Conservation (phyloP, 2,329 filamentous ascomycete species). For the Botryotinia calthae region DNA sequence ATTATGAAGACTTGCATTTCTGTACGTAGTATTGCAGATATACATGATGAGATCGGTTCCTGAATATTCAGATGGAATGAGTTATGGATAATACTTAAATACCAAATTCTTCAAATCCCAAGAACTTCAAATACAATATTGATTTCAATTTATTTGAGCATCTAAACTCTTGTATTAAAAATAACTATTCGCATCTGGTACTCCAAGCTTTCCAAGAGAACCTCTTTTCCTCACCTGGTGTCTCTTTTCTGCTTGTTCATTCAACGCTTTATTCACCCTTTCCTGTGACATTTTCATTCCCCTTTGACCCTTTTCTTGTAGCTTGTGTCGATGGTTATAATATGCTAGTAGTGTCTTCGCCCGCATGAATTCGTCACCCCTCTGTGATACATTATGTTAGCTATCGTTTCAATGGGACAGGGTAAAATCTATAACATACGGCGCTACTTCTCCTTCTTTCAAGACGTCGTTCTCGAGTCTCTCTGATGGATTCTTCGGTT, state of each 20-base stretch:
- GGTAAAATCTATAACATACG: neutral
- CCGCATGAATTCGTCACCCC: constrained; percentile 3
- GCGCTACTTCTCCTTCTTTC: neutral
- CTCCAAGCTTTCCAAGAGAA: neutral
- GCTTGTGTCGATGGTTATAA: constrained; percentile 13
- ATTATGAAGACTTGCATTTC: neutral
- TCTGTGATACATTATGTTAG: neutral
- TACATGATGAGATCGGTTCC: neutral
- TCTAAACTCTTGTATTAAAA: neutral
- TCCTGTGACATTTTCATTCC: constrained; percentile 7
- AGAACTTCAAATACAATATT: neutral
- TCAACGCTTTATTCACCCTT: constrained; percentile 8
- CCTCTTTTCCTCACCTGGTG: neutral
- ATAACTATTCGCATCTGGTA: neutral
- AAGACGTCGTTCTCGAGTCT: neutral
- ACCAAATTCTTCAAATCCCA: neutral
- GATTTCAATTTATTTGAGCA: neutral
- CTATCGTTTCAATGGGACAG: neutral
- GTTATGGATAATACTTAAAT: neutral
- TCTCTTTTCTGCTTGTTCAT: constrained; percentile 5
- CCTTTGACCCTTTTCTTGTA: neutral
- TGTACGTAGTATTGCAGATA: neutral
- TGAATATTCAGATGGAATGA: neutral
- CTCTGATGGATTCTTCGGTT: constrained; percentile 3
- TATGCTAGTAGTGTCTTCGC: constrained; percentile 15